Conservation (phyloP, 352 stramenopile species). For the Pythium angustatum region DNA sequence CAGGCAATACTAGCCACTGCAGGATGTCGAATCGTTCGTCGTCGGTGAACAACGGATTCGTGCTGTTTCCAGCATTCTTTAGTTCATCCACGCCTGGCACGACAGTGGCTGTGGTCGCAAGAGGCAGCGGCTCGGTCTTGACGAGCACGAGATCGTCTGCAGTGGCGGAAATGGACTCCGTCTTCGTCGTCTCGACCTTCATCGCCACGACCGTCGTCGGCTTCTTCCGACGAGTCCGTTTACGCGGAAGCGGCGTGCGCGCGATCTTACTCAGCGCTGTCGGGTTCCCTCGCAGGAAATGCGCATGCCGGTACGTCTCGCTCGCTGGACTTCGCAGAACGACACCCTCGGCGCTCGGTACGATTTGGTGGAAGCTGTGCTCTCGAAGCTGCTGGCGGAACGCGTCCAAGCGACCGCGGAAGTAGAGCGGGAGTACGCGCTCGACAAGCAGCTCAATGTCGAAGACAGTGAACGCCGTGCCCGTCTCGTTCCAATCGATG, state of each 20-base stretch:
- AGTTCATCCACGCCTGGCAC: constrained; percentile 2
- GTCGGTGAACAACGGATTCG: constrained; percentile 31
- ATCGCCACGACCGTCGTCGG: background rate
- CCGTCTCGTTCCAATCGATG: constrained; percentile 59
- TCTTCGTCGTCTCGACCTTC: constrained; percentile 7
- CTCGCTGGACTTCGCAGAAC: background rate
- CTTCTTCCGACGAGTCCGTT: constrained; percentile 26
- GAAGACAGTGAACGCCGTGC: constrained; percentile 53
- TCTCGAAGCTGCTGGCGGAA: constrained; percentile 74
- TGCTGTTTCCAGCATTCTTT: constrained; percentile 26
- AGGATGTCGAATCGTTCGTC: constrained; percentile 33
- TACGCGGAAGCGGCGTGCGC: constrained; percentile 21
- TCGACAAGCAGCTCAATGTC: constrained; percentile 51
- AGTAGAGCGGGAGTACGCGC: constrained; percentile 63
- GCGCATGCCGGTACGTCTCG: constrained; percentile 24
- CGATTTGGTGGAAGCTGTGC: constrained; percentile 51
- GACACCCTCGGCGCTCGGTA: background rate
- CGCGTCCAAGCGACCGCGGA: constrained; percentile 54
- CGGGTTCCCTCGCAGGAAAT: constrained; percentile 26
- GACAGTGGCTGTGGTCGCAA: background rate
- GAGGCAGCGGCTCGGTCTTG: constrained; percentile 13
- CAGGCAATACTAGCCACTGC: constrained; percentile 30
- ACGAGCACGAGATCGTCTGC: background rate
- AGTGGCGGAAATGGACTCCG: background rate
- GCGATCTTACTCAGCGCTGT: constrained; percentile 23